Percentiles rank a stretch among this genome's conserved stretches.
Evolutionary conservation across 192 early-diverging fungal genomes (phyloP).

Genomic region (Backusella luteola): DNA sequence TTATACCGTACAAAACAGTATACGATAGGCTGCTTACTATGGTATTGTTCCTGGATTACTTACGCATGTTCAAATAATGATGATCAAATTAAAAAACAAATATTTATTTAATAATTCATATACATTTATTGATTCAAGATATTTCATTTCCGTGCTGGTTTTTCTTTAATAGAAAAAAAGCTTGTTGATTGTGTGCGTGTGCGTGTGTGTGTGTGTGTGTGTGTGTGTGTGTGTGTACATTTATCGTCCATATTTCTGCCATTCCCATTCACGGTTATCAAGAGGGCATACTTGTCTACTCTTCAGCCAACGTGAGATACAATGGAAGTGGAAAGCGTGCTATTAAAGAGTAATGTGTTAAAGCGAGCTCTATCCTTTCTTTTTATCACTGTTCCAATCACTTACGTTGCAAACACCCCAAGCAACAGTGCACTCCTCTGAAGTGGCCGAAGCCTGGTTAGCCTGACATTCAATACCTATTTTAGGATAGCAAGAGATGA

Average conservation of each 20-base stretch:
- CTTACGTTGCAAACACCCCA: constrained; percentile 95
- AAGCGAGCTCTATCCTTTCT: background rate
- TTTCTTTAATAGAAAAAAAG: background rate
- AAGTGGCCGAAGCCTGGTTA: constrained; percentile 90
- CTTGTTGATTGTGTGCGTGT: background rate
- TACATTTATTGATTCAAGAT: background rate
- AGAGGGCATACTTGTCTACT: constrained; percentile 94
- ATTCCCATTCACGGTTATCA: constrained; percentile 98
- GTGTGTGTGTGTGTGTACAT: background rate
- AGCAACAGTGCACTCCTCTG: constrained; percentile 92
- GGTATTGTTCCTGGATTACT: constrained; percentile 66
- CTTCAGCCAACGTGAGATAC: constrained; percentile 97
- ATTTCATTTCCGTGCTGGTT: no score
- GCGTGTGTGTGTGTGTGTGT: background rate
- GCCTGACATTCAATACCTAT: constrained; percentile 96
- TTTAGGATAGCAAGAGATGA: background rate
- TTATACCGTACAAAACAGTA: constrained; percentile 44
- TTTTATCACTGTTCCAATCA: background rate
- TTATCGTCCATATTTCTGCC: constrained; percentile 77
- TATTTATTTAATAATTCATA: background rate
- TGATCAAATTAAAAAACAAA: background rate
- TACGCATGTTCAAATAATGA: constrained; percentile 48
- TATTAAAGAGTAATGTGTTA: constrained; percentile 22
- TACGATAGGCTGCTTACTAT: constrained; percentile 63
- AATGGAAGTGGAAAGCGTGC: constrained; percentile 99